Percentiles rank a stretch among this genome's conserved stretches.
phyloP scores from a whole-genome alignment of 768 basidiomycete species.

The Coprinellus micaceus region DNA sequence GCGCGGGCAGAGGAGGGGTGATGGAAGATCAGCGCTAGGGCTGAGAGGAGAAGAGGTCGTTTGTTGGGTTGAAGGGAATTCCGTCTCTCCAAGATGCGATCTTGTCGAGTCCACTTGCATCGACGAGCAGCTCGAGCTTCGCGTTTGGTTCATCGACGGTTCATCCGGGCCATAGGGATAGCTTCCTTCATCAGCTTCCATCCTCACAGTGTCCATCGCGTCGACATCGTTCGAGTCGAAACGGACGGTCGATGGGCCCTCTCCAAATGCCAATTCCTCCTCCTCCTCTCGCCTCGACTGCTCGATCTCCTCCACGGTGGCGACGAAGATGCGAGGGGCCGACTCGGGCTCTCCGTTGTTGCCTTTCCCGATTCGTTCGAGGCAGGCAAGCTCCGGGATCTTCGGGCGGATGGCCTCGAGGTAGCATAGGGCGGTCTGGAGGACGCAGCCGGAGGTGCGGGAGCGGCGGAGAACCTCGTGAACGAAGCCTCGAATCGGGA shows the following conservation, averaged over 20 bases:
- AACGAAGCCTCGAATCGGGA: conserved; percentile 74
- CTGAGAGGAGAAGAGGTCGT: conserved; percentile 11
- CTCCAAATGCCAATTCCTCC: conserved; percentile 18
- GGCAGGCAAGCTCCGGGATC: conserved; percentile 57
- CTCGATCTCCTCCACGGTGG: conserved; percentile 41
- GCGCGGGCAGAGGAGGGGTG: conserved; percentile 82
- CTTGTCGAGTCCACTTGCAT: not conserved
- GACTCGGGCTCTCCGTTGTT: conserved; percentile 38
- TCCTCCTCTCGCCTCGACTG: conserved; percentile 27
- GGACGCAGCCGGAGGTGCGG: conserved; percentile 74
- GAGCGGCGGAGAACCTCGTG: conserved; percentile 87
- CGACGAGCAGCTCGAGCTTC: conserved; percentile 1
- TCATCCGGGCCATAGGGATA: conserved; percentile 15
- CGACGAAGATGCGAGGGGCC: conserved; percentile 39
- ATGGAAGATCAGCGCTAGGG: conserved; percentile 49
- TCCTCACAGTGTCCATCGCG: conserved; percentile 41
- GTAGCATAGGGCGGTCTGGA: conserved; percentile 87
- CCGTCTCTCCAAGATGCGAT: conserved; percentile 2
- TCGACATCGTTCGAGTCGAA: conserved; percentile 19
- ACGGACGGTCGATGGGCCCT: conserved; percentile 13
- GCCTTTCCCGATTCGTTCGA: conserved; percentile 46
- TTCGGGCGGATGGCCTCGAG: conserved; percentile 76
- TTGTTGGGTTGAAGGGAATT: conserved; percentile 1
- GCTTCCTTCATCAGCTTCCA: conserved; percentile 28
- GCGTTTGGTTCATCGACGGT: conserved; percentile 1